Conservation (phyloP, 2,329 filamentous ascomycete species). For the Penicillium carneum region DNA sequence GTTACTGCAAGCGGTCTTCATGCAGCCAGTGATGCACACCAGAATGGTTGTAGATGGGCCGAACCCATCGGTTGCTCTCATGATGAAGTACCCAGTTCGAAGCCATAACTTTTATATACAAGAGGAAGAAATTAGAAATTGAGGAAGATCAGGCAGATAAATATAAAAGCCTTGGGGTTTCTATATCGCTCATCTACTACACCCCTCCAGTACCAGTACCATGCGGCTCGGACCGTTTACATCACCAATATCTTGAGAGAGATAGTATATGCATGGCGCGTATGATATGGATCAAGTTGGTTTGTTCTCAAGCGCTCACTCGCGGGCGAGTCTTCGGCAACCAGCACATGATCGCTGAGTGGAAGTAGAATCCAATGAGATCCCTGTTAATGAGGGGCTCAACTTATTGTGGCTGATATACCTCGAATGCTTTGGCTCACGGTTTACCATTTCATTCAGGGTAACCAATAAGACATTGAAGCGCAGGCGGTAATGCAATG, state of each 20-base stretch:
- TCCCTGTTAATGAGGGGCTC: neutral
- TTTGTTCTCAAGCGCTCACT: slow-evolving; percentile 11
- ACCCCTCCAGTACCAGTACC: slow-evolving; percentile 1
- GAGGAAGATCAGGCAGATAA: neutral
- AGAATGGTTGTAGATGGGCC: slow-evolving; percentile 9
- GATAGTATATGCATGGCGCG: slow-evolving; percentile 10
- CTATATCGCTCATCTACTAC: neutral
- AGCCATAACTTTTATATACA: slow-evolving; percentile 11
- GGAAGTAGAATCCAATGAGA: neutral
- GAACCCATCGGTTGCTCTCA: slow-evolving; percentile 17
- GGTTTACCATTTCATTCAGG: neutral
- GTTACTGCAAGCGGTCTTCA: neutral
- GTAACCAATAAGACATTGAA: neutral
- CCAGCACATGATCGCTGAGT: neutral
- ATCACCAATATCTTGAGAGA: neutral
- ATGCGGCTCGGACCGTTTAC: slow-evolving; percentile 13
- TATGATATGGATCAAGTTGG: slow-evolving; percentile 15
- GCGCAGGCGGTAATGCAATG: slow-evolving; percentile 5
- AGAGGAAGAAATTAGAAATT: neutral
- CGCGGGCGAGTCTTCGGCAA: neutral
- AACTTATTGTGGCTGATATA: neutral
- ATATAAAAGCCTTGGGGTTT: neutral
- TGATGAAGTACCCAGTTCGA: slow-evolving; percentile 10
- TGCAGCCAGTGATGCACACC: neutral
- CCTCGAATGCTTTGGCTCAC: neutral